A percentile compares a stretch with the other conserved stretches of the same genome.
These are phyloP conservation scores for Acaromyces ingoldii DNA, from an alignment of 1,284 basidiomycete species.

Conservation along the genomic window DNA sequence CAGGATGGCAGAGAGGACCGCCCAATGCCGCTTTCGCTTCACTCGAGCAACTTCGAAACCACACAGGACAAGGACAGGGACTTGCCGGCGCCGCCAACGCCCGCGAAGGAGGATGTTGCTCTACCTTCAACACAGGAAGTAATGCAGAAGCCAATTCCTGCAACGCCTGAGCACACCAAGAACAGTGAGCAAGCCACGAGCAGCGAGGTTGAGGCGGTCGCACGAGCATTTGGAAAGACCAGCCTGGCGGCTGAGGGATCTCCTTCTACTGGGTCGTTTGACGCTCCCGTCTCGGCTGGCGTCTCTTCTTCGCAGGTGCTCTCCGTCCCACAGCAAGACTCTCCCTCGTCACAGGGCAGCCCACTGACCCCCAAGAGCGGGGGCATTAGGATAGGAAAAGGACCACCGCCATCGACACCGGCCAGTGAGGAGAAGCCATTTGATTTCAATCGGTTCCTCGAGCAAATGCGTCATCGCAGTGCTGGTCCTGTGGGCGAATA, in stretches of 20 bases:
- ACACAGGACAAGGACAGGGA: background rate
- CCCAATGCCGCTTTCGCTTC: background rate
- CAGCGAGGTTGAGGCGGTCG: background rate
- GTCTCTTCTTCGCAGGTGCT: background rate
- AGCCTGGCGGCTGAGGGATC: background rate
- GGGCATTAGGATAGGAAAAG: constrained; percentile 32
- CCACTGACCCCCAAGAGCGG: background rate
- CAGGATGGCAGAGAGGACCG: background rate
- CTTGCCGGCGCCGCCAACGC: background rate
- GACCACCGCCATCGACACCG: constrained; percentile 29
- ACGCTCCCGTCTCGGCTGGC: background rate
- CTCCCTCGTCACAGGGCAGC: background rate
- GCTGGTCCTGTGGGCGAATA: constrained; percentile 49
- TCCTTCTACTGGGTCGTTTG: background rate
- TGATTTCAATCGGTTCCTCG: constrained; percentile 50
- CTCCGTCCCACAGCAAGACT: background rate
- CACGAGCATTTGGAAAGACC: constrained; percentile 1
- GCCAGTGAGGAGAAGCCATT: constrained; percentile 43
- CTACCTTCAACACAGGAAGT: background rate
- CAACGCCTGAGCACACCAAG: background rate
- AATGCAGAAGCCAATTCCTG: background rate
- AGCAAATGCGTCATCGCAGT: constrained; percentile 49
- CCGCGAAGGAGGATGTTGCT: background rate
- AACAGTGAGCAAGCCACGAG: background rate
- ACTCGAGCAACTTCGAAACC: background rate